Evolutionary conservation across 1,284 basidiomycete genomes (phyloP).

Genomic region (Papiliotrema flavescens): DNA sequence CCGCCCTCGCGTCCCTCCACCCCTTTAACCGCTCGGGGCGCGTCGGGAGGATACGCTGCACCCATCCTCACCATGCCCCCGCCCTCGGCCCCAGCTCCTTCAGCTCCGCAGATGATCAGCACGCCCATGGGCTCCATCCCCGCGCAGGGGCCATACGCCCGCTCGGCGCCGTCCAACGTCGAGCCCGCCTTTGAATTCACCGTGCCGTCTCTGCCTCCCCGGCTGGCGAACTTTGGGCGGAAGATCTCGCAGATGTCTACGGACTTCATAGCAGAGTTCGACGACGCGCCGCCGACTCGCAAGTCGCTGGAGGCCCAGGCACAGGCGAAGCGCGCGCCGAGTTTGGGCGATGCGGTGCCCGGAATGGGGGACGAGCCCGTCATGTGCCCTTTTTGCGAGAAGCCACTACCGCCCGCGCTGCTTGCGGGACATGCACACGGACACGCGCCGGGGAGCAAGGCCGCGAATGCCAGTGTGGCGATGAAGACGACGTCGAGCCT

Average conservation of each 20-base stretch:
- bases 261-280: constrained; percentile 17
- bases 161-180: not conserved
- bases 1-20: not conserved
- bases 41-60: too few relatives aligned
- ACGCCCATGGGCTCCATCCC: too few relatives aligned
- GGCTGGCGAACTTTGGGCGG: constrained; percentile 27
- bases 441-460: too few relatives aligned
- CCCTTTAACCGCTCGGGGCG: too few relatives aligned
- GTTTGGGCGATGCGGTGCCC: constrained; percentile 12
- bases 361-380: constrained; percentile 37
- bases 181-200: constrained; percentile 1
- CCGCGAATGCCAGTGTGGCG: not conserved
- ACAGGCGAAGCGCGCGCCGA: not conserved
- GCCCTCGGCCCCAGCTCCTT: too few relatives aligned
- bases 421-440: constrained; percentile 12
- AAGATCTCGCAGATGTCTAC: constrained; percentile 27
- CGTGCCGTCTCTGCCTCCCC: constrained; percentile 18
- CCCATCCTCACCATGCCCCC: too few relatives aligned
- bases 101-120: too few relatives aligned
- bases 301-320: not conserved
- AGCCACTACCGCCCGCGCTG: constrained; percentile 33
- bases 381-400: constrained; percentile 42
- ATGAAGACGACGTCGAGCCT: not conserved
- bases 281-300: not conserved
- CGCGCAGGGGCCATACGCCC: not conserved